phyloP scores from a whole-genome alignment of 495 filamentous ascomycete genomes.

The Podospora sp. region DNA sequence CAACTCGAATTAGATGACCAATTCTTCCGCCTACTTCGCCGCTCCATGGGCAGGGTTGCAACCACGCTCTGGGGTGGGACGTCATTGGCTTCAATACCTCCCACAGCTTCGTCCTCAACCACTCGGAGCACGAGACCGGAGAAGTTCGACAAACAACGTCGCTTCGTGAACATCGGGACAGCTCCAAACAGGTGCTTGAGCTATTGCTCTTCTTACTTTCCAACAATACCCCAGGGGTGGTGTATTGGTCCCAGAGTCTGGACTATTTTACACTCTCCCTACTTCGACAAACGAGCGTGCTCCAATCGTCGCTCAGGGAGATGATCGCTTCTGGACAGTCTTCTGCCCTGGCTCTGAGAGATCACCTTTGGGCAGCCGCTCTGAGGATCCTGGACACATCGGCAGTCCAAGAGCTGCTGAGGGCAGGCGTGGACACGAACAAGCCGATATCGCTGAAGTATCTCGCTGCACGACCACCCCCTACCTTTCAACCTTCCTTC shows the following conservation, averaged over 20 bases:
- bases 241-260: not conserved
- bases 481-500: not conserved
- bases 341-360: not conserved
- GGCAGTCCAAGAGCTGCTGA: not conserved
- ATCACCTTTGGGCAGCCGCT: constrained; percentile 9
- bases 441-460: not conserved
- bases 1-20: not conserved
- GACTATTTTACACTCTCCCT: not conserved
- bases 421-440: not conserved
- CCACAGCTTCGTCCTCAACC: not conserved
- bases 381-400: not conserved
- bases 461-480: not conserved
- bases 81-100: not conserved
- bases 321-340: not conserved
- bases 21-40: not conserved
- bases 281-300: not conserved
- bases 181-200: not conserved
- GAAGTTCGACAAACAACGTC: not conserved
- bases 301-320: not conserved
- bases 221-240: constrained; percentile 3
- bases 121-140: not conserved
- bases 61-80: not conserved
- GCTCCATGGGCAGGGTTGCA: not conserved
- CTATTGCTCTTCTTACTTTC: constrained; percentile 4
- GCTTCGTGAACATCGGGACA: not conserved